A percentile compares a stretch with the other conserved stretches of the same genome.
Evolutionary conservation across 2,329 filamentous ascomycete species (phyloP).

Genomic region (Myotisia sp.): DNA sequence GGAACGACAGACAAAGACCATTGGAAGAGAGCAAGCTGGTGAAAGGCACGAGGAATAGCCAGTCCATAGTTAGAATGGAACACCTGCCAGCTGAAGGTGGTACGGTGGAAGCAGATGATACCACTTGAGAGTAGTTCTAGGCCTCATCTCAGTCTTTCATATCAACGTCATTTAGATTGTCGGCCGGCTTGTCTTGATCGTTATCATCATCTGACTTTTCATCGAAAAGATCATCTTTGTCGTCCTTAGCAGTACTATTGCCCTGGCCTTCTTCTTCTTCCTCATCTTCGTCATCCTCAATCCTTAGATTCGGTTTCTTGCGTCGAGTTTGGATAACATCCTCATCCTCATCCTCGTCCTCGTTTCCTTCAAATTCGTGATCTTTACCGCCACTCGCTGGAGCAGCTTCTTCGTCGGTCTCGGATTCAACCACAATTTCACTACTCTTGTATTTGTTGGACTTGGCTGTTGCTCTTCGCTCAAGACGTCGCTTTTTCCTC

Average conservation of each 20-base stretch:
- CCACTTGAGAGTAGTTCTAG: slow-evolving; percentile 1
- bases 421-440: slow-evolving; percentile 68
- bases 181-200: slow-evolving; percentile 13
- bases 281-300: slow-evolving; percentile 28
- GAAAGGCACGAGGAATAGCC: too few relatives aligned
- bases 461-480: slow-evolving; percentile 35
- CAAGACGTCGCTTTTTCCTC: slow-evolving; percentile 48
- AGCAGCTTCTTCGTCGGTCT: slow-evolving; percentile 38
- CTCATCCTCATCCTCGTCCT: slow-evolving; percentile 34
- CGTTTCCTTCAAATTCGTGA: slow-evolving; percentile 14
- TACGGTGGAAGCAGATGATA: too few relatives aligned
- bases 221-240: slow-evolving; percentile 26
- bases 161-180: slow-evolving; percentile 21
- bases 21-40: too few relatives aligned
- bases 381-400: slow-evolving; percentile 8
- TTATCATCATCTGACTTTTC: slow-evolving; percentile 19
- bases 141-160: slow-evolving; percentile 24
- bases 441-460: slow-evolving; percentile 66
- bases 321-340: slow-evolving; percentile 23
- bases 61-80: too few relatives aligned
- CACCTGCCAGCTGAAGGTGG: too few relatives aligned
- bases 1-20: too few relatives aligned
- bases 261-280: slow-evolving; percentile 35
- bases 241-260: slow-evolving; percentile 12
- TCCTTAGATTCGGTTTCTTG: slow-evolving; percentile 20